phyloP scores from a whole-genome alignment of 2,329 filamentous ascomycete species.

The Aspergillus felis region DNA sequence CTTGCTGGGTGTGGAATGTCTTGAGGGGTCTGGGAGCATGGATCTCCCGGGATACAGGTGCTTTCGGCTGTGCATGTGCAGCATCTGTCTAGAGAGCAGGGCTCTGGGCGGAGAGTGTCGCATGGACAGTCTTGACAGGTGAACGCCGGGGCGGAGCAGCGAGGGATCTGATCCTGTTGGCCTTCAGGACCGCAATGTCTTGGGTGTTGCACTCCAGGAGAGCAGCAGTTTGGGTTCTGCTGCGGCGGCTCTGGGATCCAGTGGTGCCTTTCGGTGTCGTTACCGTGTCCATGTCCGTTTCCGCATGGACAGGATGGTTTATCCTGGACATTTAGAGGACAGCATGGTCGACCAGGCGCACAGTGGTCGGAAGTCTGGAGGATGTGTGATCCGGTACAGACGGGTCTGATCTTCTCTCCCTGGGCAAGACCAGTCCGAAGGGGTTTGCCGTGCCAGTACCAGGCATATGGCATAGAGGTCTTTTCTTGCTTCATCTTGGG shows the following conservation, averaged over 20 bases:
- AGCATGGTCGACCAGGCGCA: background rate
- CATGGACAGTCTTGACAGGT: background rate
- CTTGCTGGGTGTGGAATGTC: background rate
- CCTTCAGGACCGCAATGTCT: background rate
- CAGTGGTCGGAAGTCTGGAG: background rate
- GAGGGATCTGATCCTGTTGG: background rate
- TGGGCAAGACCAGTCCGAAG: slow-evolving; percentile 12
- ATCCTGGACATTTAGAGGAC: background rate
- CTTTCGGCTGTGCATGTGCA: background rate
- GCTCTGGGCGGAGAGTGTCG: background rate
- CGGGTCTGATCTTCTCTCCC: slow-evolving; percentile 14
- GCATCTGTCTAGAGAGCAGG: background rate
- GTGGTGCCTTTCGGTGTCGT: background rate
- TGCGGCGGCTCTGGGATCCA: background rate
- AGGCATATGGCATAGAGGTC: slow-evolving; percentile 16
- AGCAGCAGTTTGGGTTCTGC: background rate
- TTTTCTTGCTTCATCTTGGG: slow-evolving; percentile 3
- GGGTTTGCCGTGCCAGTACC: slow-evolving; percentile 23
- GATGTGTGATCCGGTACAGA: slow-evolving; percentile 2
- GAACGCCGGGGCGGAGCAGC: background rate
- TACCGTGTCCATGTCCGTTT: background rate
- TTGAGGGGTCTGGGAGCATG: background rate
- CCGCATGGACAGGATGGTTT: background rate
- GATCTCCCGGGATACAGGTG: background rate
- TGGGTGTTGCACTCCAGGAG: background rate